A percentile compares a stretch with the other conserved stretches of the same genome.
phyloP scores from a whole-genome alignment of 768 basidiomycete genomes.

The Suillus paluster region DNA sequence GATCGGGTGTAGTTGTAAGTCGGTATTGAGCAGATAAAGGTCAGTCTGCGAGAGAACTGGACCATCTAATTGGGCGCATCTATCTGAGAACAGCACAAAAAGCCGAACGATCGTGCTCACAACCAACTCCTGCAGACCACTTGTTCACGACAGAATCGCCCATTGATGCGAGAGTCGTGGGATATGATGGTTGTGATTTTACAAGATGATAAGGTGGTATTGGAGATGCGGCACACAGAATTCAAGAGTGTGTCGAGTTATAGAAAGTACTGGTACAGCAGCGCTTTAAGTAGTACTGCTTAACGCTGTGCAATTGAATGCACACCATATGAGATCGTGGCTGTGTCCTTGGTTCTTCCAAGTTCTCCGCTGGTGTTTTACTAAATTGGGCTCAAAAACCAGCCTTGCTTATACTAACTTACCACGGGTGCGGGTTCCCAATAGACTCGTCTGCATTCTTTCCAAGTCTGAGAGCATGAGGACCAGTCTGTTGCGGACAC shows the following conservation, averaged over 20 bases:
- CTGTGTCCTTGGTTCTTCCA: slow-evolving; percentile 18
- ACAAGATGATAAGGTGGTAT: background rate
- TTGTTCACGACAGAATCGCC: slow-evolving; percentile 34
- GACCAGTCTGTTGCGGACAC: no score
- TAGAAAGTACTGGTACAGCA: background rate
- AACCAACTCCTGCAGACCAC: slow-evolving; percentile 41
- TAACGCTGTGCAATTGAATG: slow-evolving; percentile 9
- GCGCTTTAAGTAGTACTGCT: slow-evolving; percentile 1
- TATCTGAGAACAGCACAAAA: slow-evolving; percentile 45
- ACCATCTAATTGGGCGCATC: slow-evolving; percentile 36
- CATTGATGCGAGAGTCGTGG: slow-evolving; percentile 22
- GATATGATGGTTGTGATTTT: slow-evolving; percentile 1
- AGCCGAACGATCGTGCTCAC: slow-evolving; percentile 24
- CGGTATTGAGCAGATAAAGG: slow-evolving; percentile 73
- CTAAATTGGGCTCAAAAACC: no score
- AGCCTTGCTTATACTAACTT: no score
- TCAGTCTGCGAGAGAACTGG: slow-evolving; percentile 82
- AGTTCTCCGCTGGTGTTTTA: no score
- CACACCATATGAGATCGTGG: slow-evolving; percentile 23
- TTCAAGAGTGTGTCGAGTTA: background rate
- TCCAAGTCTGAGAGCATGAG: no score
- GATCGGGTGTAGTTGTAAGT: slow-evolving; percentile 76
- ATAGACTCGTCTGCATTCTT: no score
- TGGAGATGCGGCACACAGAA: background rate
- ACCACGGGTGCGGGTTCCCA: no score